A percentile compares a stretch with the other conserved stretches of the same genome.
phyloP scores from a whole-genome alignment of 192 early-diverging fungal species.

The Kickxella alabastrina region DNA sequence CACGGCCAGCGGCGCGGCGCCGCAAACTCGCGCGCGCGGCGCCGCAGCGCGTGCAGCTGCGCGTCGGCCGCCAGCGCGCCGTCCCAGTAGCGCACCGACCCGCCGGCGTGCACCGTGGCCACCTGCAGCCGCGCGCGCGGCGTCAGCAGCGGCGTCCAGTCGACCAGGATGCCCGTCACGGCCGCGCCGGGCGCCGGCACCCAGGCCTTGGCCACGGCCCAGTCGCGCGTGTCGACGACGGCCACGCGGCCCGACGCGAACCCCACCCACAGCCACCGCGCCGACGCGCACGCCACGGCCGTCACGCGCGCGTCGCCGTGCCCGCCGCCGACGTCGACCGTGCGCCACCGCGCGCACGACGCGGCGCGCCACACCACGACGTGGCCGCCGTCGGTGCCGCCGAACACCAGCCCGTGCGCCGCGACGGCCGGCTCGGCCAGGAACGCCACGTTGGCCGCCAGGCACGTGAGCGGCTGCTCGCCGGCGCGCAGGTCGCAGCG shows the following conservation, averaged over 20 bases:
- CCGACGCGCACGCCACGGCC: conserved; percentile 35
- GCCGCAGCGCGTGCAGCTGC: conserved; percentile 58
- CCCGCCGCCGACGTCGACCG: conserved; percentile 41
- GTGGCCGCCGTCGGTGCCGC: conserved; percentile 42
- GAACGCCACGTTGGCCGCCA: conserved; percentile 34
- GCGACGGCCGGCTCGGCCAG: conserved; percentile 16
- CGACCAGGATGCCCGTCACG: conserved; percentile 25
- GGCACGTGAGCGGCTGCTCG: conserved; percentile 35
- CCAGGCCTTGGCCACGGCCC: conserved; percentile 46
- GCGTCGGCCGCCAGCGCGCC: conserved; percentile 30
- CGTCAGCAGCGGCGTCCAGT: conserved; percentile 44
- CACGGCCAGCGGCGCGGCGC: conserved; percentile 61
- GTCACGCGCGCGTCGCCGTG: conserved; percentile 28
- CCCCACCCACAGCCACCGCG: conserved; percentile 46
- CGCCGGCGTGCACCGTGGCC: conserved; percentile 41
- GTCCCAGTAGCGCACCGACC: conserved; percentile 49
- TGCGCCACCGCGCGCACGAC: conserved; percentile 35
- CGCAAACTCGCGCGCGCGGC: conserved; percentile 60
- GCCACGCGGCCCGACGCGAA: conserved; percentile 30
- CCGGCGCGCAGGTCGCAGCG: conserved; percentile 24
- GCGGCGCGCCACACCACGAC: conserved; percentile 36
- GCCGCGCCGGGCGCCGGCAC: conserved; percentile 21
- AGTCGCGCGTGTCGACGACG: conserved; percentile 27
- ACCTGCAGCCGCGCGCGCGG: conserved; percentile 32
- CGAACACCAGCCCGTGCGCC: conserved; percentile 34